Evolutionary conservation across 768 basidiomycete genomes (phyloP), one percentile per base, ranked within the genome.

Genomic region (Boletus subparvulus): DNA sequence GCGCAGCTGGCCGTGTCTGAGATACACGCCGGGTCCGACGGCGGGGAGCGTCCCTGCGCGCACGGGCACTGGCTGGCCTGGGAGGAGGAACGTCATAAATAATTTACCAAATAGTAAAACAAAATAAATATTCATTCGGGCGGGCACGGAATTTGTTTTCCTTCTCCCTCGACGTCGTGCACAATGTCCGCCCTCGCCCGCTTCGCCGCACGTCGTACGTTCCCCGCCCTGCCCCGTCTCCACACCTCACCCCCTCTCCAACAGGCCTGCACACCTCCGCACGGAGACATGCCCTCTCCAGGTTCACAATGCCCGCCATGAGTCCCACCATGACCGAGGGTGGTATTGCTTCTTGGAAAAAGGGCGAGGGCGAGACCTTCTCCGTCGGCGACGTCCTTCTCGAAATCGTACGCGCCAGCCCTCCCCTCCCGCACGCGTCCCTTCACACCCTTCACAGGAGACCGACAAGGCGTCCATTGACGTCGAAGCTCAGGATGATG

Each of bases 391-490:
- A 99, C 67, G 94, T 99, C 60, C 76, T 99, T 57, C 86, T 98
- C 46, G 96, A 98, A 76, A 95, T 99, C 66, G 94, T 95, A 61
- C 67, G 86, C 77, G 41, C 54, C 26, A 33, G 32, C 43, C 39
- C 52, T 39, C 40, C 44, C 52, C 47, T 45, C 46, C 36, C 26
- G 6, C 47, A 32, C 33, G 50, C 48, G 50, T 41, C 36, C 48
- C 49, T 57, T 26, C 50, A 60, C 43, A 62, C 42, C 26, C 50
- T 55, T 55, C 14, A 60, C 55, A 96, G 94, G 97, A 99, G 88
- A 99, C 97, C 52, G 97, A 99, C 87, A 99, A 99, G 83, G 96
- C 97, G 21, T 95, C 94, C 47, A 98, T 99, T 74, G 97, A 99
- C 77, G 96, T 99, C 36, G 97, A 99, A 77, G 94, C 97, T 10